Percentiles rank a stretch among this genome's conserved stretches.
These are phyloP conservation scores for Vaccinium corymbosum DNA, from an alignment of 148 eudicot genomes.

Conservation along the genomic window DNA sequence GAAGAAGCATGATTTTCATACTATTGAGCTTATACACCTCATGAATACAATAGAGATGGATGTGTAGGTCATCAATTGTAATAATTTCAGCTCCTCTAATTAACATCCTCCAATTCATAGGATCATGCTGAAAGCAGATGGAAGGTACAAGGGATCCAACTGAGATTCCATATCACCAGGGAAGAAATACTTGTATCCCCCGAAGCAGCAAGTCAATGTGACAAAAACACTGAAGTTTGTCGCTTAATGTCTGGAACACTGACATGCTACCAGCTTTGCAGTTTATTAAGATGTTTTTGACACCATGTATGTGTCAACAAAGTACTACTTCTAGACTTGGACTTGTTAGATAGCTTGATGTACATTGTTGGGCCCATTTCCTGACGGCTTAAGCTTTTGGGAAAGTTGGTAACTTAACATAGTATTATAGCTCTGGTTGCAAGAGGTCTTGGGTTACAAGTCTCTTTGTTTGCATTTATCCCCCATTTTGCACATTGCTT, in stretches of 20 bases:
- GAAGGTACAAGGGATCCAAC: neutral
- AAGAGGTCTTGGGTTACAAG: too few relatives aligned
- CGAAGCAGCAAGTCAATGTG: neutral
- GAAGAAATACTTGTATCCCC: neutral
- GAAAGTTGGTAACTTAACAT: too few relatives aligned
- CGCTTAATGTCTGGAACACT: neutral
- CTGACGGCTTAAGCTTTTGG: too few relatives aligned
- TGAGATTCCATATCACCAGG: neutral
- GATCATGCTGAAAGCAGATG: neutral
- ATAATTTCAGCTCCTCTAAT: neutral
- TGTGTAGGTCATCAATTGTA: neutral
- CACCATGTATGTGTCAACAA: too few relatives aligned
- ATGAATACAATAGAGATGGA: neutral
- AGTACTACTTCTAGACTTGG: too few relatives aligned
- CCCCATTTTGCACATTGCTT: too few relatives aligned
- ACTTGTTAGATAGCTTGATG: too few relatives aligned
- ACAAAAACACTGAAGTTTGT: neutral
- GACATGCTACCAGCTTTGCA: too few relatives aligned
- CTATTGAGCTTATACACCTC: neutral
- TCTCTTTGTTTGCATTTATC: too few relatives aligned
- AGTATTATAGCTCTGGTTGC: too few relatives aligned
- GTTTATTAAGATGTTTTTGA: too few relatives aligned
- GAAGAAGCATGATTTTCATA: constrained; percentile 8
- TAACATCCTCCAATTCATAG: neutral
- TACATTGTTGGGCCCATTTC: too few relatives aligned